Evolutionary conservation across 192 early-diverging fungal species (phyloP).

Genomic region (Bifiguratus adelaidae): DNA sequence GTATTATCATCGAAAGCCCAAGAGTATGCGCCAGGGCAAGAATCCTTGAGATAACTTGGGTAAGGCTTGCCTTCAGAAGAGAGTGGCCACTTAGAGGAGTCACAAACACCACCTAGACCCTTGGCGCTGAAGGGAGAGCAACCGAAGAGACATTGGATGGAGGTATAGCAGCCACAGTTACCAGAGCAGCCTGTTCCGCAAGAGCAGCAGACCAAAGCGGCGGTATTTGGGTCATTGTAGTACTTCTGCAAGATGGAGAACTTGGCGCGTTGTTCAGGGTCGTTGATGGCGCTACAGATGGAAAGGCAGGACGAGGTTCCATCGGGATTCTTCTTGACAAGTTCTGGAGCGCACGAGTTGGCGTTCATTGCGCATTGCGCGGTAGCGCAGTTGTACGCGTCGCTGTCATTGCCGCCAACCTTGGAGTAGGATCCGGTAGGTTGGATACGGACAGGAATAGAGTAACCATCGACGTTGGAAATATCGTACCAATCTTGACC

Average conservation of each 20-base stretch:
- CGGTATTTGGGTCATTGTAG: neutral
- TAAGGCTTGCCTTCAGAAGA: neutral
- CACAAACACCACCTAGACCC: slow-evolving; percentile 6
- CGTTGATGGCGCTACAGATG: neutral
- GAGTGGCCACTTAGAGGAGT: slow-evolving; percentile 12
- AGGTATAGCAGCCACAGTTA: neutral
- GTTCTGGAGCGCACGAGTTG: neutral
- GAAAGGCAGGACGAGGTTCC: neutral
- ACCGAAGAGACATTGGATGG: no score
- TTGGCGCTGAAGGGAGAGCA: slow-evolving; percentile 7
- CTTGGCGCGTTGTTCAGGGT: neutral
- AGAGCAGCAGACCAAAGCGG: neutral
- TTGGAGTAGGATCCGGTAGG: neutral
- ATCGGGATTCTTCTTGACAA: neutral
- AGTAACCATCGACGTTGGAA: slow-evolving; percentile 18
- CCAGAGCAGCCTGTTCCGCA: slow-evolving; percentile 6
- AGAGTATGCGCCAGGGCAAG: neutral
- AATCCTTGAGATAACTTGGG: neutral
- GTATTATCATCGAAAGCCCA: neutral
- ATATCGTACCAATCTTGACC: slow-evolving; percentile 14
- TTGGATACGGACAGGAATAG: slow-evolving; percentile 11
- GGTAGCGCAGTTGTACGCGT: neutral
- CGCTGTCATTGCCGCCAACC: neutral
- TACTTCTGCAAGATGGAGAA: neutral
- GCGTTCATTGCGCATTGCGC: neutral